Conservation (phyloP, 2,329 filamentous ascomycete species). For the Fusarium coicis region DNA sequence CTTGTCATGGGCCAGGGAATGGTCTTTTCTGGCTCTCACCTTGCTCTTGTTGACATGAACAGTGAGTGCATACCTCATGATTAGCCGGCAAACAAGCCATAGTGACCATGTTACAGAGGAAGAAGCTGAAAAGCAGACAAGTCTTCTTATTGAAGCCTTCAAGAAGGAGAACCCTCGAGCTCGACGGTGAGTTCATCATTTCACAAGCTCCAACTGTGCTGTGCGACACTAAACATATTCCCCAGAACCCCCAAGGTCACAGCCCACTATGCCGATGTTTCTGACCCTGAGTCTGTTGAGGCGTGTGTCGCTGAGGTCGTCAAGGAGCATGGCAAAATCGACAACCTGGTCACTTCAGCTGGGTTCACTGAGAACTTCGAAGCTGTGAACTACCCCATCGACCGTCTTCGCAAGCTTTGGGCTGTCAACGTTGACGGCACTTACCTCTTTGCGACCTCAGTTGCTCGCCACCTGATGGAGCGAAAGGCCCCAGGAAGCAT, state of each 20-base stretch:
- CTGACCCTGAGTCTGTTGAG: slow-evolving; percentile 81
- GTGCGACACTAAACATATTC: background rate
- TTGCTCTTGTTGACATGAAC: slow-evolving; percentile 95
- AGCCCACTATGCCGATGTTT: slow-evolving; percentile 89
- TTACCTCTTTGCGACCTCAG: slow-evolving; percentile 85
- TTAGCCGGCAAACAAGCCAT: background rate
- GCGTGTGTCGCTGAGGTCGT: slow-evolving; percentile 72
- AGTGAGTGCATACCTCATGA: slow-evolving; percentile 63
- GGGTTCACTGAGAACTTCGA: slow-evolving; percentile 97
- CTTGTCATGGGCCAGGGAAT: slow-evolving; percentile 94
- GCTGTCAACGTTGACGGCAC: slow-evolving; percentile 93
- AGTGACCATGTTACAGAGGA: slow-evolving; percentile 68
- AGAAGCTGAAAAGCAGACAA: slow-evolving; percentile 82
- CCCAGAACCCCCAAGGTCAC: slow-evolving; percentile 81
- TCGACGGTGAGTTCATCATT: slow-evolving; percentile 62
- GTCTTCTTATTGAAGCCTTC: slow-evolving; percentile 79
- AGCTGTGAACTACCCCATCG: slow-evolving; percentile 88
- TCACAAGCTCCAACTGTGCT: background rate
- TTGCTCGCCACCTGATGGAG: slow-evolving; percentile 90
- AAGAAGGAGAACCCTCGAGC: slow-evolving; percentile 81
- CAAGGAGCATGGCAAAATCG: slow-evolving; percentile 78
- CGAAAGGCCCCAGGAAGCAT: slow-evolving; percentile 84
- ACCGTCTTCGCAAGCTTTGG: slow-evolving; percentile 94
- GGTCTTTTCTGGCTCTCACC: slow-evolving; percentile 85
- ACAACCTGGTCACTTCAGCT: slow-evolving; percentile 93